Evolutionary conservation across 2,329 filamentous ascomycete species (phyloP), one percentile per base, ranked within the genome.

Genomic region (Fusarium clavum): DNA sequence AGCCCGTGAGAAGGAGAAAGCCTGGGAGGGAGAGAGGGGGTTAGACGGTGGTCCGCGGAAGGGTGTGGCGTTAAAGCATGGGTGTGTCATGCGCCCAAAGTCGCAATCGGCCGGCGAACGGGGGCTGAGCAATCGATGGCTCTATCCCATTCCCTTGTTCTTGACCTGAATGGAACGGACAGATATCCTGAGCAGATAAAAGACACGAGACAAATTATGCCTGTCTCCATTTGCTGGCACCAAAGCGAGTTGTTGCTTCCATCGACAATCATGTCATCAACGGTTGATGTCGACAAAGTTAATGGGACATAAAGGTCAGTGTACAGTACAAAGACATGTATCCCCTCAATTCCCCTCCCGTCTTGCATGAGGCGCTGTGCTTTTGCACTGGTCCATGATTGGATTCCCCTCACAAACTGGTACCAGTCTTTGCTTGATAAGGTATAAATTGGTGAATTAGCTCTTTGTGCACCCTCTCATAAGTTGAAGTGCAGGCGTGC

Each of bases 41-140:
- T 53, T 48, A 59, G 59, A 44, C 46, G 55, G 66, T 52, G 61
- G 62, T 57, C 57, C 52, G 47, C 51, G 46, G 47, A 64, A 48
- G 64, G 59, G 69, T 56, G 68, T 45, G 27, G 18, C 53, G 47
- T 47, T 46, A 43, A 27, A 40, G n/a, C 13, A 9, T 34, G 62
- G 54, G 66, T 46, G 63, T 67, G 51, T 64, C 57, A 73, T 63
- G 59, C 59, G 44, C 61, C 52, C 57, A 67, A 62, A 58, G 67
- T 71, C 70, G 67, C 63, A 72, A 70, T 73, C 69, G 71, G 61
- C 60, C 30, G 67, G 67, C 60, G 69, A 69, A 69, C 59, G 64
- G 69, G 66, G 69, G 72, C 69, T 72, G 65, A 70, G 73, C 64
- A 46, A 55, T 47, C 29, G 32, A 29, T 53, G 49, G 34, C 49